These are phyloP conservation scores for Pleurotus platypus DNA, from an alignment of 768 basidiomycete genomes.

Conservation along the genomic window DNA sequence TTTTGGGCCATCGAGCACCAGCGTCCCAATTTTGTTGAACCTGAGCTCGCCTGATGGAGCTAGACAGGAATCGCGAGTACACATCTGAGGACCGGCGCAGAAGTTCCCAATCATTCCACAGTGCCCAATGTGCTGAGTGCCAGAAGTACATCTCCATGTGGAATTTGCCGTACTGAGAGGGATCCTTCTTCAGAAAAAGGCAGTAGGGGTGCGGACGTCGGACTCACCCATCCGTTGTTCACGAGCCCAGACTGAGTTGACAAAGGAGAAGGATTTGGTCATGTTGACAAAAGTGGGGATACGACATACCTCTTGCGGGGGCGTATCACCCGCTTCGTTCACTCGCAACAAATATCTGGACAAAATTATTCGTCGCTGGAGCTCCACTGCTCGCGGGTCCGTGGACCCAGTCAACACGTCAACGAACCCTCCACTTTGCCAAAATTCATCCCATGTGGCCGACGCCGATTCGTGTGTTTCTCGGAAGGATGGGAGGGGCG, in stretches of 20 bases:
- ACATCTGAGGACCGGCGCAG: conserved; percentile 40
- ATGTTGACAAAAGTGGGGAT: not conserved
- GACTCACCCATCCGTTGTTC: conserved; percentile 52
- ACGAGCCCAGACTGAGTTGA: conserved; percentile 45
- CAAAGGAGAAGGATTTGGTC: not conserved
- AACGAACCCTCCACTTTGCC: conserved; percentile 47
- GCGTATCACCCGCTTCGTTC: conserved; percentile 53
- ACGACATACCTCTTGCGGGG: conserved; percentile 51
- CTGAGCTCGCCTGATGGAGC: conserved; percentile 44
- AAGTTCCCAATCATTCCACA: conserved; percentile 59
- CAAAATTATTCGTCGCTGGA: conserved; percentile 54
- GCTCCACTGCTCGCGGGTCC: conserved; percentile 46
- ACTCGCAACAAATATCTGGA: conserved; percentile 56
- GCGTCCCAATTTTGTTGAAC: conserved; percentile 47
- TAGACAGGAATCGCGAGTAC: conserved; percentile 44
- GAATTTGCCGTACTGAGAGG: conserved; percentile 43
- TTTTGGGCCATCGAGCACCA: conserved; percentile 64
- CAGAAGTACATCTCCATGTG: conserved; percentile 58
- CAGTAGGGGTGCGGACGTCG: not conserved
- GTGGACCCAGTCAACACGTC: conserved; percentile 47
- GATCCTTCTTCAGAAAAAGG: not conserved
- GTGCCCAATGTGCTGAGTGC: conserved; percentile 57
- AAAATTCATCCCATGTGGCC: conserved; percentile 41
- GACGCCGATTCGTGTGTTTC: conserved; percentile 31
- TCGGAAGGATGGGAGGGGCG: conserved; percentile 16